Percentiles rank a stretch among this genome's conserved stretches.
Evolutionary conservation across 805 yeast genomes (phyloP).

Genomic region (Torulaspora gathmanii): DNA sequence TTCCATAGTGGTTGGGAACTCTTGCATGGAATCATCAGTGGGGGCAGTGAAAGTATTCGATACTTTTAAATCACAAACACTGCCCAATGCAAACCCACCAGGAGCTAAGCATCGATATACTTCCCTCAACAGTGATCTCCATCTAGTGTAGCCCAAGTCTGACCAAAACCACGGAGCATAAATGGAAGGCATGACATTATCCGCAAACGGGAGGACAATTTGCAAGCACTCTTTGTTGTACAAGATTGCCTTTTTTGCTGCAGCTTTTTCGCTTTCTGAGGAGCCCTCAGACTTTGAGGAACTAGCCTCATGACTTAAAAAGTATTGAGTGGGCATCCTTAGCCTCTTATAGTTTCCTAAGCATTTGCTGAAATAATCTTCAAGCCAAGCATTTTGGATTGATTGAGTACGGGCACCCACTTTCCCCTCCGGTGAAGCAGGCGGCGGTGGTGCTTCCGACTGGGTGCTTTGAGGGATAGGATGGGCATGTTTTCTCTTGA

Average conservation of each 20-base stretch:
- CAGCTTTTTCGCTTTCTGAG: constrained; percentile 6
- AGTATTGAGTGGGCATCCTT: constrained; percentile 26
- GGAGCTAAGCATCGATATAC: constrained; percentile 27
- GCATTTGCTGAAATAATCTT: constrained; percentile 21
- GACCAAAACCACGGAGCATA: constrained; percentile 32
- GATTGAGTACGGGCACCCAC: constrained; percentile 4
- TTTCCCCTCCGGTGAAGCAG: constrained; percentile 5
- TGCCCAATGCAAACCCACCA: constrained; percentile 30
- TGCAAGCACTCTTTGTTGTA: constrained; percentile 25
- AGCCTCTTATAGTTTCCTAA: constrained; percentile 27
- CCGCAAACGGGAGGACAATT: constrained; percentile 27
- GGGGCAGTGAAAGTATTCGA: constrained; percentile 15
- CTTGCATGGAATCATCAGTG: constrained; percentile 5
- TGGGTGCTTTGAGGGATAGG: constrained; percentile 4
- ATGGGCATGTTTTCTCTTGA: constrained; percentile 25
- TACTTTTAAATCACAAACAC: constrained; percentile 22
- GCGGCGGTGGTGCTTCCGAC: constrained; percentile 1
- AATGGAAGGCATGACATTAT: constrained; percentile 26
- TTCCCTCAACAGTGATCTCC: constrained; percentile 30
- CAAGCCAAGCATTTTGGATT: constrained; percentile 27
- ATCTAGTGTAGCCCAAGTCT: constrained; percentile 23
- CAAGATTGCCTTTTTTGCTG: constrained; percentile 12
- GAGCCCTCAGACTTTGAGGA: constrained; percentile 7
- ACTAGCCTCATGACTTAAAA: constrained; percentile 10
- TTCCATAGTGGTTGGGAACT: constrained; percentile 24